Percentiles rank a stretch among this genome's conserved stretches.
Conservation (phyloP, 1,284 basidiomycete genomes). For the Puccinia novopanici region DNA sequence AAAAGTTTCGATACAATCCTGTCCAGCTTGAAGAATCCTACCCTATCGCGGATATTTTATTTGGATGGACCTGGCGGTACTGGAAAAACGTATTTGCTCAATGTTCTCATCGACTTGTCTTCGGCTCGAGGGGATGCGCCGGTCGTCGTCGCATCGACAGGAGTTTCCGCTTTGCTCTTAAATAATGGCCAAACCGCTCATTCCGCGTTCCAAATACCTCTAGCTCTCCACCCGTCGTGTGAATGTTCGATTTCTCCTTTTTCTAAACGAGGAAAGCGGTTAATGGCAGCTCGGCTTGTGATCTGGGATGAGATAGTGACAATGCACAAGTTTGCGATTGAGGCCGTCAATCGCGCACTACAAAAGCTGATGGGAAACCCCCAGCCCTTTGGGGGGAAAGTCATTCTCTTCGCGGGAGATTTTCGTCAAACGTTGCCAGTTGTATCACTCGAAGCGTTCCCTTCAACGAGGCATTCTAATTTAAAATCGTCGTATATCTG, state of each 20-base stretch:
- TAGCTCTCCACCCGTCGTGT: not conserved
- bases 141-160: constrained; percentile 59
- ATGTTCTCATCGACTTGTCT: constrained; percentile 60
- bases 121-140: too few relatives aligned
- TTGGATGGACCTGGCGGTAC: constrained; percentile 64
- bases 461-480: not conserved
- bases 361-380: not conserved
- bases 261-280: not conserved
- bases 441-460: not conserved
- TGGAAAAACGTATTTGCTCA: constrained; percentile 65
- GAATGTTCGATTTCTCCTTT: not conserved
- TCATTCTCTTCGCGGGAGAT: not conserved
- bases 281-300: not conserved
- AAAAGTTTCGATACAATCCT: not conserved
- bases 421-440: constrained; percentile 29
- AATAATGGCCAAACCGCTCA: constrained; percentile 62
- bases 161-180: constrained; percentile 62
- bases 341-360: constrained; percentile 30
- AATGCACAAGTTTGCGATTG: constrained; percentile 16
- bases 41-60: constrained; percentile 60
- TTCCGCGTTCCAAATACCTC: constrained; percentile 63
- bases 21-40: not conserved
- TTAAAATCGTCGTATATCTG: not conserved
- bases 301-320: constrained; percentile 45
- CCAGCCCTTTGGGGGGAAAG: constrained; percentile 4